These are phyloP conservation scores for Verticillium dahliae DNA, from an alignment of 2,329 filamentous ascomycete species.

Conservation along the genomic window DNA sequence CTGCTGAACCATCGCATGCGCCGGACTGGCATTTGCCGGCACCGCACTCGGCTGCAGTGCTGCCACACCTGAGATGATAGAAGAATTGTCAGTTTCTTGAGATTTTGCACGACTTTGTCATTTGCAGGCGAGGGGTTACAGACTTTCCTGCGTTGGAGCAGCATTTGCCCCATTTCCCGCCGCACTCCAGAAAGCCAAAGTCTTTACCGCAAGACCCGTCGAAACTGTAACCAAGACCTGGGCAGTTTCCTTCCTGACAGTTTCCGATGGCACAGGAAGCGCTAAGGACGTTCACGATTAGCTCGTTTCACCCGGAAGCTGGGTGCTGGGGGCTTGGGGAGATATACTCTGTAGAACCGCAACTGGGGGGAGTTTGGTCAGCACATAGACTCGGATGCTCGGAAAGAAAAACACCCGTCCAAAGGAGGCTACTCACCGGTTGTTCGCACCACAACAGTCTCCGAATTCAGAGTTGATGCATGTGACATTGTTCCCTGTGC, in stretches of 20 bases:
- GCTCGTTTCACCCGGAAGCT: no score
- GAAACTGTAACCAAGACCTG: background rate
- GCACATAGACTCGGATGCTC: no score
- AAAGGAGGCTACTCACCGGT: no score
- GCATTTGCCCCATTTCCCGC: background rate
- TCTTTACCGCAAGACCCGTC: background rate
- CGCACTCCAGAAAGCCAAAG: background rate
- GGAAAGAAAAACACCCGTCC: no score
- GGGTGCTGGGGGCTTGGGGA: no score
- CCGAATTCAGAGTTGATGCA: no score
- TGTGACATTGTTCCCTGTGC: no score
- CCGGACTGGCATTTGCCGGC: background rate
- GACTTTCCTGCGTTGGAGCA: background rate
- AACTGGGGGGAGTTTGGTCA: no score
- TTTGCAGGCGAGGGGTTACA: background rate
- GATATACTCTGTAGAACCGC: no score
- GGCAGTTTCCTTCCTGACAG: background rate
- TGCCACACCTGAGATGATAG: background rate
- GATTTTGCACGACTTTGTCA: background rate
- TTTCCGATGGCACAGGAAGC: conserved; percentile 1
- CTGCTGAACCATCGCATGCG: background rate
- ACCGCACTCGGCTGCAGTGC: background rate
- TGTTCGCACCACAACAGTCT: no score
- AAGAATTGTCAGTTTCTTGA: background rate
- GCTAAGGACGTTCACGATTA: background rate